Evolutionary conservation across 2,329 filamentous ascomycete species (phyloP), one percentile per base, ranked within the genome.

Genomic region (Neonectria hederae): DNA sequence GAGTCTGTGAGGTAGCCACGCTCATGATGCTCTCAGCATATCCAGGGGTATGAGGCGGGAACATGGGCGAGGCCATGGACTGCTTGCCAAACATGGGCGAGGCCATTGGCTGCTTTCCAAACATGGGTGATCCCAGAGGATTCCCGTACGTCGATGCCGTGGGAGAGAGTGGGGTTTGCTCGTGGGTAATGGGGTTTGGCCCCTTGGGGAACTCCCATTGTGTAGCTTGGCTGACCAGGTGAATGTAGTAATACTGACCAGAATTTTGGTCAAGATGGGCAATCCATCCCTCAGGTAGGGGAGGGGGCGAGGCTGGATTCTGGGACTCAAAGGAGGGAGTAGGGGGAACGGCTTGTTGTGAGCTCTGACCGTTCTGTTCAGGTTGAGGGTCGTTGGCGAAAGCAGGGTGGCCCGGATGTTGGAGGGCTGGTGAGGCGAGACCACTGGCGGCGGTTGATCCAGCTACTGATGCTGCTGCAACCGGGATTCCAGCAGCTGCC

Each of bases 171-270:
- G 95, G 95, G 17, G 89, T 85, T 14, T 92, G 87, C 64, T 97
- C 94, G 68, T 97, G 87, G 67, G 93, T 92, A 58, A 97, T 84
- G 1, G 95, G 95, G 24, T 93, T 97, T 0, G 94, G 94, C 0
- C 95, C 95, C 80, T 97, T 98, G 28, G 96, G 96, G 71, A 98
- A 98, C 75, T 99, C 96, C 96, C 96, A 99, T 76, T 99, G 96
- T 0, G 96, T 99, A 3, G 94, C 93, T 76, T 98, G 96, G 0
- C 93, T 94, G 1, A 94, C 92, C 30, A 99, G 85, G 77, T 99
- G 96, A 64, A 99, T 99, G 75, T 99, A 99, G 79, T 99, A 99
- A 79, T 98, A 99, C 76, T 98, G 95, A 1, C 96, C 96, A 2
- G 95, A 98, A 76, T 92, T 97, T 70, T 93, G 92, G 76, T 99